Evolutionary conservation across 495 filamentous ascomycete species (phyloP).

Genomic region (Penicillium paradoxum): DNA sequence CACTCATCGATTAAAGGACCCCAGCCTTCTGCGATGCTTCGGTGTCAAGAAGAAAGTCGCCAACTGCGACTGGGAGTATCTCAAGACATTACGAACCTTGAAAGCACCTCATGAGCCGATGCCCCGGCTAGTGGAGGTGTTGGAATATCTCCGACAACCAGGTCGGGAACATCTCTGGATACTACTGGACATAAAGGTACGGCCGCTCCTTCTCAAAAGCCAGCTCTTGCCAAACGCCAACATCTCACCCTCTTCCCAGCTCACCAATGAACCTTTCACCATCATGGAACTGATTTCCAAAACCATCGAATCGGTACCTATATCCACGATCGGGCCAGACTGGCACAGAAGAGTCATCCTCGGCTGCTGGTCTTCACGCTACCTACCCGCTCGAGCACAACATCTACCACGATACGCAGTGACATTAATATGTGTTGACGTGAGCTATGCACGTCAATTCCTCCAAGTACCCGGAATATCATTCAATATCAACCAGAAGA

Average conservation of each 20-base stretch:
- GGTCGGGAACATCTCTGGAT: conserved; percentile 66
- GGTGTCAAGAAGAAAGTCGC: conserved; percentile 62
- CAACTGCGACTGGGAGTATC: conserved; percentile 70
- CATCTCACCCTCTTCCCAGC: conserved; percentile 26
- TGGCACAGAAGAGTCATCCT: conserved; percentile 72
- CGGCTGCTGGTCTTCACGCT: conserved; percentile 74
- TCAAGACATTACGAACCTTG: conserved; percentile 63
- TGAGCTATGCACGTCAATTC: conserved; percentile 64
- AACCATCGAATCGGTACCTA: conserved; percentile 50
- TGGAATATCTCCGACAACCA: conserved; percentile 62
- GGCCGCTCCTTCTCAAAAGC: neutral
- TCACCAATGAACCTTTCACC: conserved; percentile 63
- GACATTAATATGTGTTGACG: conserved; percentile 67
- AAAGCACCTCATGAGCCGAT: conserved; percentile 64
- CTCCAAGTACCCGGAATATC: conserved; percentile 52
- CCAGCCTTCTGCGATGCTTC: conserved; percentile 71
- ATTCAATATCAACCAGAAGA: conserved; percentile 68
- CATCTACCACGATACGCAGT: conserved; percentile 65
- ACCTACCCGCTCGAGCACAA: conserved; percentile 51
- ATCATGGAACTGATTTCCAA: conserved; percentile 61
- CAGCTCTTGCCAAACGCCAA: neutral
- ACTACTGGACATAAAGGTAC: conserved; percentile 83
- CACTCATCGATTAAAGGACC: conserved; percentile 51
- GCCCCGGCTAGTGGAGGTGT: conserved; percentile 69
- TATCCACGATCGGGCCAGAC: conserved; percentile 32